Base-by-base conservation (phyloP, 805 yeast genomes). In the Candida ponderosae region DNA sequence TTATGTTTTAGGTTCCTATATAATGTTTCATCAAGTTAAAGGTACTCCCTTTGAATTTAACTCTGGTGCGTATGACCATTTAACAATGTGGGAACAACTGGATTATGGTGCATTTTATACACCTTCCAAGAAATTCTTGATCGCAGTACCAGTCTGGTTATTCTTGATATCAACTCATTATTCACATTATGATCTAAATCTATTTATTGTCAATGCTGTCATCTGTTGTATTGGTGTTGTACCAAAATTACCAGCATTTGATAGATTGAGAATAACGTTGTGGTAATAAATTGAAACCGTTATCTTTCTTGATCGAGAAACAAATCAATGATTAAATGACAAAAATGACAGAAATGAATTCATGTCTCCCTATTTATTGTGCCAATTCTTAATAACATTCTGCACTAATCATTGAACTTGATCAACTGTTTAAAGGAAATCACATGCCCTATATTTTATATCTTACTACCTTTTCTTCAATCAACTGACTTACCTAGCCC, bases 11-110 rank as follows among this genome's bases (percentile, higher is more conserved):
- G 97, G 97, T 4, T 80, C 94, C 1, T 93, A 88, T 58, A 76
- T 90, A 43, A 93, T 90, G 97, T 93, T 90, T 58, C 98, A 90
- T 60, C 81, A 85, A 57, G 86, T 93, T 32, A 93, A 90, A 53
- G 98, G 98, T 29, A 88, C 95, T 2, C 98, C 98, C 0, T 93
- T 90, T 56, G 98, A 93, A 51, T 89, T 90, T 66, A 93, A 89
- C 56, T 81, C 84, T 30, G 98, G 98, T 31, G 97, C 97, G 0
- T 93, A 83, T 61, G 98, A 90, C 57, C 81, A 86, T 53, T 70
- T 90, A 47, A 93, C 96, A 18, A 87, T 90, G 97, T 90, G 98
- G 98, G 98, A 90, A 62, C 98, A 90, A 62, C 81, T 68, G 29
- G 94, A 85, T 59, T 79, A 89, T 52, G 98, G 97, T 41, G 97